These are phyloP conservation scores for Penicillium vulpinum DNA, from an alignment of 2,329 filamentous ascomycete species.

Conservation along the genomic window DNA sequence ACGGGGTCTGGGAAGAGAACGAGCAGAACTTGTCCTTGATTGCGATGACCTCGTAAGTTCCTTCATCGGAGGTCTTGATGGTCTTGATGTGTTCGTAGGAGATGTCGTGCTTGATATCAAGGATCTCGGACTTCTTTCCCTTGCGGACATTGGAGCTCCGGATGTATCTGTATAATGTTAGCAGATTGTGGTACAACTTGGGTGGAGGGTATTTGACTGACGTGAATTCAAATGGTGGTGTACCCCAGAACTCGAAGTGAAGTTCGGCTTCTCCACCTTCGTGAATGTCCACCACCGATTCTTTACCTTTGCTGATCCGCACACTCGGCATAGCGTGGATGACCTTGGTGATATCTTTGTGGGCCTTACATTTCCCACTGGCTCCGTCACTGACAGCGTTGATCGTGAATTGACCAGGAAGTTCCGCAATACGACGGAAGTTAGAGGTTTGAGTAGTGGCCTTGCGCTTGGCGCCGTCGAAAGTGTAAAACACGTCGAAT, in stretches of 20 bases:
- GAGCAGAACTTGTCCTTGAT: slow-evolving; percentile 94
- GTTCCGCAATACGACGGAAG: slow-evolving; percentile 91
- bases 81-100: slow-evolving; percentile 79
- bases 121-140: slow-evolving; percentile 73
- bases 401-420: slow-evolving; percentile 83
- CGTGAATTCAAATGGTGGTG: slow-evolving; percentile 95
- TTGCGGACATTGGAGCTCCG: slow-evolving; percentile 80
- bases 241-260: slow-evolving; percentile 91
- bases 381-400: slow-evolving; percentile 84
- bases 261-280: slow-evolving; percentile 94
- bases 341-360: slow-evolving; percentile 72
- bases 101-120: slow-evolving; percentile 88
- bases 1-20: slow-evolving; percentile 70
- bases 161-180: slow-evolving; percentile 62
- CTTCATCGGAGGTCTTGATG: slow-evolving; percentile 85
- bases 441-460: slow-evolving; percentile 71
- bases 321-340: slow-evolving; percentile 94
- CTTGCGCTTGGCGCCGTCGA: slow-evolving; percentile 74
- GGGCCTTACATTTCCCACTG: slow-evolving; percentile 76
- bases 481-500: slow-evolving; percentile 90
- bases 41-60: slow-evolving; percentile 93
- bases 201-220: slow-evolving; percentile 33
- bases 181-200: background rate
- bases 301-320: slow-evolving; percentile 79
- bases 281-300: slow-evolving; percentile 86